Base-by-base conservation (phyloP, 2,329 filamentous ascomycete genomes). In the Ceratocystis harringtonii region DNA sequence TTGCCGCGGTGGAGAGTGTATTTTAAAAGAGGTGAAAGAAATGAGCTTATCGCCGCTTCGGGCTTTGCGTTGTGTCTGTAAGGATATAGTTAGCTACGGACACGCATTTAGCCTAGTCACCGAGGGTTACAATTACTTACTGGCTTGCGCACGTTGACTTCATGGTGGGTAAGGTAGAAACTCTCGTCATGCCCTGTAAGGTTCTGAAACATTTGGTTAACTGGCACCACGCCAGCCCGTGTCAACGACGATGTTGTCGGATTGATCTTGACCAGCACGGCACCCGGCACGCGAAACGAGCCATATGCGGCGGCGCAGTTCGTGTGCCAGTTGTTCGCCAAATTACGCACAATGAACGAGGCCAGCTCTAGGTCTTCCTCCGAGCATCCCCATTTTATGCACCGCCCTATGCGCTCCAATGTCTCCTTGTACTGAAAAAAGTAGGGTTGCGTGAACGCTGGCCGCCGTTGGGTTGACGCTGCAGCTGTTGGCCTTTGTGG, bases 321-420 rank as follows among this genome's bases (percentile, higher is more conserved):
- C 0, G 43, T 61, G 45, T 63, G 63, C 66, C 66, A 67, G 32
- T 50, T 52, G 3, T 19, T n/a, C 41, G 63, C 63, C 50, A 67
- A 36, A 17, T 67, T 62, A 15, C 87, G 90, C 69, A 88, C 57
- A 6, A 66, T 44, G 5, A 45, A 36, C 10, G 50, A 28, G 25
- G 63, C 66, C 41, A 61, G 15, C 48, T 43, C 52, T 12, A 67
- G 25, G 19, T 67, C 60, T 7, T 62, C 36, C 19, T 65, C 66
- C n/a, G n/a, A 48, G n/a, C 66, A 67, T 15, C 66, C 66, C 48
- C 48, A 67, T 22, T 67, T 67, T 6, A 67, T 19, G 32, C 66
- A 67, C 41, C 61, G 61, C 1, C 66, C 66, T 2, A 67, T 44
- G 17, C 66, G 60, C n/a, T 63, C 50, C 22, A 65, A 25, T 12